phyloP scores from a whole-genome alignment of 345 rosid genomes.

The Hibiscus trionum region DNA sequence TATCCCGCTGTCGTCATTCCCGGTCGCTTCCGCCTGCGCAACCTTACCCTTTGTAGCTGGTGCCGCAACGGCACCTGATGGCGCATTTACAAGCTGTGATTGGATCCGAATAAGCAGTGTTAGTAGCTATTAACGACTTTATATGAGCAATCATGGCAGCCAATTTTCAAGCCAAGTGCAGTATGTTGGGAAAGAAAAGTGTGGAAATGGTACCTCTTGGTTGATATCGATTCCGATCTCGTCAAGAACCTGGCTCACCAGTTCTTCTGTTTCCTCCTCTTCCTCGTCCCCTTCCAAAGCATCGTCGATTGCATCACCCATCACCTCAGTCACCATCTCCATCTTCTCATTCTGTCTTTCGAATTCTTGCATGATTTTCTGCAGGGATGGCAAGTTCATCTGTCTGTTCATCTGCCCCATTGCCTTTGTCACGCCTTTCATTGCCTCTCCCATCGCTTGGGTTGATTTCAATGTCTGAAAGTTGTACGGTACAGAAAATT shows the following conservation, averaged over 20 bases:
- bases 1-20: conserved; percentile 46
- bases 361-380: conserved; percentile 71
- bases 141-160: no score
- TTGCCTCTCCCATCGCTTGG: conserved; percentile 85
- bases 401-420: conserved; percentile 82
- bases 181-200: not conserved
- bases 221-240: conserved; percentile 60
- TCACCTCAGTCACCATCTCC: conserved; percentile 71
- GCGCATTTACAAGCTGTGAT: conserved; percentile 41
- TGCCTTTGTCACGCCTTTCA: conserved; percentile 80
- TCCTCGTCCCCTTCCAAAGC: conserved; percentile 81
- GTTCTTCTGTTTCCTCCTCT: conserved; percentile 74
- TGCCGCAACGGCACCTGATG: conserved; percentile 35
- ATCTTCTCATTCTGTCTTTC: conserved; percentile 79
- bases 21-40: conserved; percentile 51
- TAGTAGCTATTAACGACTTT: not conserved
- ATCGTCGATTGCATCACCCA: conserved; percentile 76
- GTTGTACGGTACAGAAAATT: not conserved
- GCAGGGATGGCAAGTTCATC: conserved; percentile 71
- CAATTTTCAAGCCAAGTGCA: not conserved
- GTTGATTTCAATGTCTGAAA: conserved; percentile 66
- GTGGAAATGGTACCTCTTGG: conserved; percentile 45
- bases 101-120: conserved; percentile 3
- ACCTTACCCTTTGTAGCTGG: conserved; percentile 54
- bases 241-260: conserved; percentile 68